Evolutionary conservation across 306 rosid genomes (phyloP).

Genomic region (Vigna radiata): DNA sequence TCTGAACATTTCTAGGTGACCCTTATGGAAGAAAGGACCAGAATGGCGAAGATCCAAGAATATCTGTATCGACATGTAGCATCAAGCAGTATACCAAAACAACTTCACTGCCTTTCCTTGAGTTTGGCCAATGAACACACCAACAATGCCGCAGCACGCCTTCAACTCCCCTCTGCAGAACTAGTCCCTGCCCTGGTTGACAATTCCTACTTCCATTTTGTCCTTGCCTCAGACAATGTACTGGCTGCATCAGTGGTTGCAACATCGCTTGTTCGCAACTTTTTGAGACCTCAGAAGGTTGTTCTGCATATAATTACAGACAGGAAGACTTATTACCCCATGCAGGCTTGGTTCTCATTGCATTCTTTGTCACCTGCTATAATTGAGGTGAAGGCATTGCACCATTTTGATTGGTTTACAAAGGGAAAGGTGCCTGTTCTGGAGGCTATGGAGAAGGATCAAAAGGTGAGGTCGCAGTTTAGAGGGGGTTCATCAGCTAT

Average conservation of each 20-base stretch:
- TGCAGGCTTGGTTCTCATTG: conserved; percentile 99
- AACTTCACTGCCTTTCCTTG: conserved; percentile 92
- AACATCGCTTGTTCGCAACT: conserved; percentile 76
- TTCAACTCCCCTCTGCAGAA: conserved; percentile 94
- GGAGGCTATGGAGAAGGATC: conserved; percentile 99
- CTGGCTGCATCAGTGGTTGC: conserved; percentile 96
- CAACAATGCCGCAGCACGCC: conserved; percentile 93
- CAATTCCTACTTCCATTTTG: conserved; percentile 83
- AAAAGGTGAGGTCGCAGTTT: conserved; percentile 79
- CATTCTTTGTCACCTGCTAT: conserved; percentile 87
- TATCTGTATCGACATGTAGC: conserved; percentile 96
- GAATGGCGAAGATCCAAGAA: conserved; percentile 95
- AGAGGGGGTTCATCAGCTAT: conserved; percentile 97
- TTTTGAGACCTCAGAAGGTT: conserved; percentile 69
- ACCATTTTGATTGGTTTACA: conserved; percentile 95
- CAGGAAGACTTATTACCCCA: conserved; percentile 87
- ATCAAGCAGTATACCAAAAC: conserved; percentile 98
- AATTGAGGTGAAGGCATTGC: conserved; percentile 97
- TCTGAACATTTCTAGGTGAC: conserved; percentile 54
- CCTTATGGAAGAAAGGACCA: conserved; percentile 88
- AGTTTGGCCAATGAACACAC: conserved; percentile 90
- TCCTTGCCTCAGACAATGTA: conserved; percentile 93
- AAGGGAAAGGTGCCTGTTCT: conserved; percentile 97
- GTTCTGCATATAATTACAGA: conserved; percentile 94
- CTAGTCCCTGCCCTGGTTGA: conserved; percentile 92